A percentile compares a stretch with the other conserved stretches of the same genome.
Conservation (phyloP, 2,329 filamentous ascomycete species). For the Aspergillus aculeatinus region DNA sequence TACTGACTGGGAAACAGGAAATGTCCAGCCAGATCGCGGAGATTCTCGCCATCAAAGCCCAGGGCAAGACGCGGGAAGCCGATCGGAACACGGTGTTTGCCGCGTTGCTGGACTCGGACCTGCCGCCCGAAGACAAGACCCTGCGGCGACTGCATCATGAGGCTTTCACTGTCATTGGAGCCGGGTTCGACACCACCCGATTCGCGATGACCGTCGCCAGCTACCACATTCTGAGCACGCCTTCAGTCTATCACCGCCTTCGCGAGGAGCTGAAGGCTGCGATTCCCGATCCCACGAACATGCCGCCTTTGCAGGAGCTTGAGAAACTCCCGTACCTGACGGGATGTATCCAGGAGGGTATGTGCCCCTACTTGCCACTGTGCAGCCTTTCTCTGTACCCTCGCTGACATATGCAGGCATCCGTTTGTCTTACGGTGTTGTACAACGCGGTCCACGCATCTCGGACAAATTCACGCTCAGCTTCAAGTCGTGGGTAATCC, state of each 20-base stretch:
- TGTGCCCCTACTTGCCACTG: neutral
- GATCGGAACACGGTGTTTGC: conserved; percentile 20
- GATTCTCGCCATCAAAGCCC: neutral
- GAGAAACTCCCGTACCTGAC: conserved; percentile 35
- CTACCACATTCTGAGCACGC: conserved; percentile 33
- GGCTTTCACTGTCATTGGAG: conserved; percentile 27
- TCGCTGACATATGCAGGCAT: conserved; percentile 2
- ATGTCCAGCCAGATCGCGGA: conserved; percentile 10
- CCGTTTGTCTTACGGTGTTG: conserved; percentile 12
- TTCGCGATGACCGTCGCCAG: conserved; percentile 27
- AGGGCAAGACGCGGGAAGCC: neutral
- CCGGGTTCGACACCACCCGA: conserved; percentile 32
- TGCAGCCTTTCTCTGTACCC: no score
- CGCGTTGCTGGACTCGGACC: conserved; percentile 32
- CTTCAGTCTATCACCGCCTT: conserved; percentile 24
- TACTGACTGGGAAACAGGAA: conserved; percentile 1
- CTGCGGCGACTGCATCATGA: conserved; percentile 26
- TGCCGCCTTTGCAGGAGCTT: conserved; percentile 21
- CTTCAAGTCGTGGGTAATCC: conserved; percentile 14
- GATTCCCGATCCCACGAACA: conserved; percentile 21
- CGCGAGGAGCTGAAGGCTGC: conserved; percentile 29
- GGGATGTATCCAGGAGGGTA: conserved; percentile 16
- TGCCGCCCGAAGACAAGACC: conserved; percentile 38
- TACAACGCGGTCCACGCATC: conserved; percentile 9
- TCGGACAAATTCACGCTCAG: conserved; percentile 10